These are phyloP conservation scores for Rhynchospora pubera DNA, from an alignment of 176 grass and related monocot species.

Conservation along the genomic window DNA sequence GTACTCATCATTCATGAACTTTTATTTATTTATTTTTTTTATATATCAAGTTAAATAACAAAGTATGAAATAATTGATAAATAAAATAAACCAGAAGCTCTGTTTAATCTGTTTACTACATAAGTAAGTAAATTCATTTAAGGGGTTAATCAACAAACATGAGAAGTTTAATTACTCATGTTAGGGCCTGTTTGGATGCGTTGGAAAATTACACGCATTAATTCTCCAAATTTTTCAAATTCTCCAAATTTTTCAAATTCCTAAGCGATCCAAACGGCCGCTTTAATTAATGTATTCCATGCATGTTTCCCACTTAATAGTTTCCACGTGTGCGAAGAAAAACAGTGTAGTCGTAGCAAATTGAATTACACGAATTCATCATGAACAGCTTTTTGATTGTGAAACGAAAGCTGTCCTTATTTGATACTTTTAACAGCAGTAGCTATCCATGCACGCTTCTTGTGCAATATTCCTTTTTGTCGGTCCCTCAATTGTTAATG, in stretches of 20 bases:
- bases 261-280: too few relatives aligned
- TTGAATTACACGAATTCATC: not conserved
- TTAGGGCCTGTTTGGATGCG: too few relatives aligned
- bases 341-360: not conserved
- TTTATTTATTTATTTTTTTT: too few relatives aligned
- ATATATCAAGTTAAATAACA: too few relatives aligned
- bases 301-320: not conserved
- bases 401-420: not conserved
- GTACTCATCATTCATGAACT: too few relatives aligned
- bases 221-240: too few relatives aligned
- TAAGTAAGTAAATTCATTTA: too few relatives aligned
- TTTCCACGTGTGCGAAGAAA: not conserved
- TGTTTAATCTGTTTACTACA: too few relatives aligned
- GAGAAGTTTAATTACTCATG: not conserved
- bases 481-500: slow-evolving; percentile 15
- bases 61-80: too few relatives aligned
- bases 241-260: too few relatives aligned
- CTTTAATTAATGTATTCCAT: not conserved
- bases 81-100: too few relatives aligned
- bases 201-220: too few relatives aligned
- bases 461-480: slow-evolving; percentile 25
- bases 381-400: not conserved
- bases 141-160: not conserved
- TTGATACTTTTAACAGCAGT: not conserved
- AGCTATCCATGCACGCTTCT: slow-evolving; percentile 8